A percentile compares a stretch with the other conserved stretches of the same genome.
These are phyloP conservation scores for Sequoiadendron giganteum DNA, from an alignment of 75 land plant species.

Conservation along the genomic window DNA sequence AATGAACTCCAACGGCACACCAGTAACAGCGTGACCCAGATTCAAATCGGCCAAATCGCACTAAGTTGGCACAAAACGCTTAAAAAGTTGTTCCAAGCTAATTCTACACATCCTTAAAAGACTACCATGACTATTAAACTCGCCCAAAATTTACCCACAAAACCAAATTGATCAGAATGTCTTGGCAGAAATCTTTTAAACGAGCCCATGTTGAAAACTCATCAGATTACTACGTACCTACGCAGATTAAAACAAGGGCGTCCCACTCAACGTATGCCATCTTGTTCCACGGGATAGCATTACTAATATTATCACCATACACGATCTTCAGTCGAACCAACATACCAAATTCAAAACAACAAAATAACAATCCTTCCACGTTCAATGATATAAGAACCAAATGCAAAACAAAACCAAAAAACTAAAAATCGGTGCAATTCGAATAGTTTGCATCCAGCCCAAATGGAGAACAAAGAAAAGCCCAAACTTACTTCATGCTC, in stretches of 20 bases:
- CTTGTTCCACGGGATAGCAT: not conserved
- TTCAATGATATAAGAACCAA: not conserved
- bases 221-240: not conserved
- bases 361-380: not conserved
- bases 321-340: too few species aligned
- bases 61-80: not conserved
- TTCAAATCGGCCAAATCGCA: not conserved
- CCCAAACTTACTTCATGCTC: constrained; percentile 46
- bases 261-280: not conserved
- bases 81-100: not conserved
- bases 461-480: not conserved
- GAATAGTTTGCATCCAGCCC: too few species aligned
- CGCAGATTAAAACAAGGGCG: not conserved
- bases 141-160: not conserved
- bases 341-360: too few species aligned
- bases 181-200: not conserved
- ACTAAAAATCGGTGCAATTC: not conserved
- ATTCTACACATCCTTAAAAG: not conserved
- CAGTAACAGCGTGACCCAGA: not conserved
- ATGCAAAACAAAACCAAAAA: not conserved
- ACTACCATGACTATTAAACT: not conserved
- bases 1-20: not conserved
- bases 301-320: too few species aligned
- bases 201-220: not conserved
- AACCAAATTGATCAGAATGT: not conserved